Evolutionary conservation across 2,329 filamentous ascomycete species (phyloP).

Genomic region (Sarocladium brachiariae): DNA sequence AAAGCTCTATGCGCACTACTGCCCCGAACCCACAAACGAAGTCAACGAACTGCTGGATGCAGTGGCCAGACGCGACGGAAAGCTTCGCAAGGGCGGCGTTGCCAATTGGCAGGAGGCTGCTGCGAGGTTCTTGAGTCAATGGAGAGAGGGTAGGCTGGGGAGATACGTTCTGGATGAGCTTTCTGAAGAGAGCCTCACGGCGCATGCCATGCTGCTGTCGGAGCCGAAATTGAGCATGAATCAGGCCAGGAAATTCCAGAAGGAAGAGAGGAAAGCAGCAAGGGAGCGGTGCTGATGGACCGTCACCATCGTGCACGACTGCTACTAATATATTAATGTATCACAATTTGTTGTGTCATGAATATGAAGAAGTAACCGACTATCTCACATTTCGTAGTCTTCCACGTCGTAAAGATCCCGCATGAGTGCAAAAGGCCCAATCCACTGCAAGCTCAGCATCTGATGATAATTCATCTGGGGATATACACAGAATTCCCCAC

Average conservation of each 20-base stretch:
- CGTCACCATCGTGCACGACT: not conserved
- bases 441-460: not conserved
- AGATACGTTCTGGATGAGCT: slow-evolving; percentile 75
- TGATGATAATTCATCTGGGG: not conserved
- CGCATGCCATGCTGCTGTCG: slow-evolving; percentile 38
- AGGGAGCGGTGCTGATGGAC: slow-evolving; percentile 12
- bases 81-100: slow-evolving; percentile 64
- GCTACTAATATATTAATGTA: no score
- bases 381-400: no score
- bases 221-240: slow-evolving; percentile 53
- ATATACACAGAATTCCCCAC: not conserved
- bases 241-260: slow-evolving; percentile 62
- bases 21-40: slow-evolving; percentile 69
- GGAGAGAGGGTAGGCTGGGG: slow-evolving; percentile 71
- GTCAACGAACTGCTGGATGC: slow-evolving; percentile 63
- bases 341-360: not conserved
- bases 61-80: slow-evolving; percentile 68
- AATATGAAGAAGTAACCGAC: no score
- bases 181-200: slow-evolving; percentile 46
- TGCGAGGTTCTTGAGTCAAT: slow-evolving; percentile 73
- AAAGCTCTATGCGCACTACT: slow-evolving; percentile 53
- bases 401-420: not conserved
- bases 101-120: slow-evolving; percentile 68
- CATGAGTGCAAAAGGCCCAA: not conserved
- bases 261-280: slow-evolving; percentile 47